A percentile compares a stretch with the other conserved stretches of the same genome.
These are phyloP conservation scores for Mycena leptocephala DNA, from an alignment of 768 basidiomycete species.

Conservation along the genomic window DNA sequence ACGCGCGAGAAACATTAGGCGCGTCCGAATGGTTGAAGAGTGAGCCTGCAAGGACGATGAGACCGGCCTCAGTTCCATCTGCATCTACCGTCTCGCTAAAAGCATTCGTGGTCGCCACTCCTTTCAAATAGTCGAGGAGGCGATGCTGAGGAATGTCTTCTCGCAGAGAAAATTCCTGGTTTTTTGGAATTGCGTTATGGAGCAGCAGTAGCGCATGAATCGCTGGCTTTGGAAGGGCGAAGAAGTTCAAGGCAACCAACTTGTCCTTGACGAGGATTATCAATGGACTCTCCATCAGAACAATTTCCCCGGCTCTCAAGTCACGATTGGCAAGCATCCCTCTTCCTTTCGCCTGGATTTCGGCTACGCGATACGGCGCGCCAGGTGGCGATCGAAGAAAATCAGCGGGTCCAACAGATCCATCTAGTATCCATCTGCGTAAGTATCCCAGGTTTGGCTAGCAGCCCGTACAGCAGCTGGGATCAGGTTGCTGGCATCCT, in stretches of 20 bases:
- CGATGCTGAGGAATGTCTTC: slow-evolving; percentile 14
- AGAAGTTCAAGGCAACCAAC: neutral
- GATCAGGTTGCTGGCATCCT: neutral
- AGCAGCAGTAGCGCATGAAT: slow-evolving; percentile 4
- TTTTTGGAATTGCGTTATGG: neutral
- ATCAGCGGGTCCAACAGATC: slow-evolving; percentile 11
- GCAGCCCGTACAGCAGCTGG: slow-evolving; percentile 6
- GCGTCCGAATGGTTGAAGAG: slow-evolving; percentile 20
- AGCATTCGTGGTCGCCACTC: slow-evolving; percentile 9
- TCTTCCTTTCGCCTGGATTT: slow-evolving; percentile 11
- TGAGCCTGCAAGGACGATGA: slow-evolving; percentile 9
- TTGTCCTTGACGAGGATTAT: neutral
- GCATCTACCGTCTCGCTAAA: neutral
- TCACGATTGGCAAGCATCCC: slow-evolving; percentile 3
- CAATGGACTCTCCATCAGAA: slow-evolving; percentile 8
- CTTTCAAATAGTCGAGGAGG: slow-evolving; percentile 20
- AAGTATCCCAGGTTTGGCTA: slow-evolving; percentile 2
- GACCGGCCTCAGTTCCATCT: neutral
- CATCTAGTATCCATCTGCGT: neutral
- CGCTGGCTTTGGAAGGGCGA: slow-evolving; percentile 8
- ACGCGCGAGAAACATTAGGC: neutral
- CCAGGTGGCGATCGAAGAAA: slow-evolving; percentile 16
- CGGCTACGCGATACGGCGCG: slow-evolving; percentile 9
- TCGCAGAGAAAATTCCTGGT: neutral
- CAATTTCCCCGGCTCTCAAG: neutral